Evolutionary conservation across 2,329 filamentous ascomycete genomes (phyloP).

Genomic region (Chaetomium olivaceum): DNA sequence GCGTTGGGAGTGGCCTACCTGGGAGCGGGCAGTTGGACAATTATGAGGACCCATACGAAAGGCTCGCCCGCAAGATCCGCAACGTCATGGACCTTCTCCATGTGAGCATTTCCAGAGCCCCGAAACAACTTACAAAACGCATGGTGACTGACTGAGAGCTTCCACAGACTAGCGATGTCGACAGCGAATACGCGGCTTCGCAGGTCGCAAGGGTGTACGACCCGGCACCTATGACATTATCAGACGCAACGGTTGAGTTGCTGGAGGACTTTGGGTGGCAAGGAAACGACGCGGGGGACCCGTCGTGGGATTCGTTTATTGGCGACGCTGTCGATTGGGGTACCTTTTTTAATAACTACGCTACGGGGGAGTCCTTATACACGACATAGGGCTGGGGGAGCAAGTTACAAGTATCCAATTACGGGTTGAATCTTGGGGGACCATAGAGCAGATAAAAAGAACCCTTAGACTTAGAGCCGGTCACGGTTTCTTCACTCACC

Average conservation of each 20-base stretch:
- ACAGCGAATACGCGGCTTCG: conserved; percentile 17
- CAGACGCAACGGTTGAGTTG: conserved; percentile 34
- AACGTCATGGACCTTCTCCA: conserved; percentile 15
- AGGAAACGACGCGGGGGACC: conserved; percentile 18
- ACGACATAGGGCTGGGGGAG: neutral
- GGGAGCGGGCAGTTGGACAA: conserved; percentile 22
- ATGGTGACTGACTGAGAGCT: neutral
- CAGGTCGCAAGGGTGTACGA: conserved; percentile 21
- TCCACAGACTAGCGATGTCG: conserved; percentile 17
- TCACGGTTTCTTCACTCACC: neutral
- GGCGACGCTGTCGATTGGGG: conserved; percentile 16
- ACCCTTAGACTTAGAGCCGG: neutral
- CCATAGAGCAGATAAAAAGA: neutral
- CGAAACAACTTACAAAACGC: neutral
- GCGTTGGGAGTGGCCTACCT: neutral
- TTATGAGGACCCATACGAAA: conserved; percentile 22
- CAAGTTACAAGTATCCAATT: neutral
- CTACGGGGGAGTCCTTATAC: neutral
- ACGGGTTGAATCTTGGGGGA: neutral
- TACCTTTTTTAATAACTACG: neutral
- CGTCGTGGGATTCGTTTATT: conserved; percentile 16
- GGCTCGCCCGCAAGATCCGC: conserved; percentile 27
- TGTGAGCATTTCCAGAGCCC: conserved; percentile 14
- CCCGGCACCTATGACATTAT: conserved; percentile 27
- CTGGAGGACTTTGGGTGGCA: conserved; percentile 36